These are phyloP conservation scores for Hypoxylon fragiforme DNA, from an alignment of 495 filamentous ascomycete genomes.

Conservation along the genomic window DNA sequence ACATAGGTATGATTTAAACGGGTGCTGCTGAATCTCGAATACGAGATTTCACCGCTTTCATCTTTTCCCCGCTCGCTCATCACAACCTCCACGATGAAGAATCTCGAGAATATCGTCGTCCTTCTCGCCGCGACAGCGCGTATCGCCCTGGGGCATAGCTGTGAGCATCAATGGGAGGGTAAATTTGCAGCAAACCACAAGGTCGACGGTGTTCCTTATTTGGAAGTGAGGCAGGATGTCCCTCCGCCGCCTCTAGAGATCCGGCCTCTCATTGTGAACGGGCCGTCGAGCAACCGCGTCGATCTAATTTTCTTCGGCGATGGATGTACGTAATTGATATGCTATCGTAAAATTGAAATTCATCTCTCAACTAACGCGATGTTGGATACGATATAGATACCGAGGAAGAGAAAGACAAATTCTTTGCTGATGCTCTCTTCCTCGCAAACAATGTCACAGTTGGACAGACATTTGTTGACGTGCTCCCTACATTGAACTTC, in stretches of 20 bases:
- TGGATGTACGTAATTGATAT: conserved; percentile 25
- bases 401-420: conserved; percentile 33
- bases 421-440: conserved; percentile 32
- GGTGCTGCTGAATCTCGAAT: neutral
- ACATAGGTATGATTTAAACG: no score
- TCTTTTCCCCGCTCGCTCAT: neutral
- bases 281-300: conserved; percentile 31
- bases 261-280: conserved; percentile 33
- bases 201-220: conserved; percentile 19
- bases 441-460: conserved; percentile 31
- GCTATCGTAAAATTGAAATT: neutral
- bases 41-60: neutral
- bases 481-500: conserved; percentile 30
- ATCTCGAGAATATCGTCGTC: conserved; percentile 17
- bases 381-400: no score
- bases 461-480: conserved; percentile 32
- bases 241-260: conserved; percentile 32
- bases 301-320: conserved; percentile 35
- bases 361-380: no score
- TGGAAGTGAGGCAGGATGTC: conserved; percentile 16
- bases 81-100: conserved; percentile 7
- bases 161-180: conserved; percentile 36
- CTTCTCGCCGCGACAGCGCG: neutral
- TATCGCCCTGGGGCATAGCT: conserved; percentile 22
- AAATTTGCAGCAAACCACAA: conserved; percentile 22